Percentiles rank a stretch among this genome's conserved stretches.
These are phyloP conservation scores for Globisporangium mamillatum DNA, from an alignment of 352 stramenopile species.

Conservation along the genomic window DNA sequence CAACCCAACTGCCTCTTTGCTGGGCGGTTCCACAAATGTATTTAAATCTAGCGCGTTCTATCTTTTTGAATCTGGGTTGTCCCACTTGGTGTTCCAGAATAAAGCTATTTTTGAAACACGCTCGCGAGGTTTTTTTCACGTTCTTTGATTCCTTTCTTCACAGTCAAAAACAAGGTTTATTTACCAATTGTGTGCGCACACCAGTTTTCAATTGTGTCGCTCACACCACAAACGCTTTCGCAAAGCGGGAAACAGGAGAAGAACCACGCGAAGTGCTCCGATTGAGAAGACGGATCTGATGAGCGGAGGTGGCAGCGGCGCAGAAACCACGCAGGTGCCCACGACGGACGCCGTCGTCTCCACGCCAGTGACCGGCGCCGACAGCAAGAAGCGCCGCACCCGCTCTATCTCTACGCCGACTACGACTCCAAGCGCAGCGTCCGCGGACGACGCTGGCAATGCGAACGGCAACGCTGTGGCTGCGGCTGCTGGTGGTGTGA, in stretches of 20 bases:
- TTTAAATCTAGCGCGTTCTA: neutral
- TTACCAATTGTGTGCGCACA: constrained; percentile 18
- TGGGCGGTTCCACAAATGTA: neutral
- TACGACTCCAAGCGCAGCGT: neutral
- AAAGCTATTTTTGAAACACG: neutral
- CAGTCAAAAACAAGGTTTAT: constrained; percentile 8
- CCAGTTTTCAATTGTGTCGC: neutral
- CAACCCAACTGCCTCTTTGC: neutral
- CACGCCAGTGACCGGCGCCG: constrained; percentile 20
- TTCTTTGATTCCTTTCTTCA: neutral
- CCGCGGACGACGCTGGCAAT: neutral
- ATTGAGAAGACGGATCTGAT: neutral
- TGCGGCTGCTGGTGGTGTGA: constrained; percentile 8
- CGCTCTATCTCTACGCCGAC: constrained; percentile 13
- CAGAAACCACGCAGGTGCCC: constrained; percentile 19
- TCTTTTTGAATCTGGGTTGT: neutral
- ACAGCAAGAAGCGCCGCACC: constrained; percentile 37
- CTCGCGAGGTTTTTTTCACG: neutral
- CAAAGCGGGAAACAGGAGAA: constrained; percentile 14
- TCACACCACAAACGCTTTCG: constrained; percentile 12
- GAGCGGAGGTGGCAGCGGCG: constrained; percentile 5
- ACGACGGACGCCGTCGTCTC: constrained; percentile 16
- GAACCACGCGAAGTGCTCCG: neutral
- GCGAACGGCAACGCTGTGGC: neutral
- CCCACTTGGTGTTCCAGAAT: neutral